These are phyloP conservation scores for Pichia sp. DNA, from an alignment of 1,139 yeast species.

Conservation along the genomic window DNA sequence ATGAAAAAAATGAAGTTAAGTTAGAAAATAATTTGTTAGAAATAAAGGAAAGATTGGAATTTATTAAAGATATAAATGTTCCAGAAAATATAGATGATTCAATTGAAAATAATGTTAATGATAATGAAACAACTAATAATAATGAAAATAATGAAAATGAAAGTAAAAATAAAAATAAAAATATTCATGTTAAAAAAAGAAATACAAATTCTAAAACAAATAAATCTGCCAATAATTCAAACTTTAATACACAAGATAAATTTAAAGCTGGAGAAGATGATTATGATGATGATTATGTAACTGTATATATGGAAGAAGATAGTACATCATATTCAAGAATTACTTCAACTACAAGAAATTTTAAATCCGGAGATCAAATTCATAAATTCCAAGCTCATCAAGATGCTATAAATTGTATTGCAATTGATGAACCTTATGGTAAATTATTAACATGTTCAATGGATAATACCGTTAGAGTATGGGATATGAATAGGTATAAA, in stretches of 20 bases:
- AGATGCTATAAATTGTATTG: constrained; percentile 47
- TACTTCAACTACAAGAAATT: constrained; percentile 35
- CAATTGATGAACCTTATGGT: constrained; percentile 66
- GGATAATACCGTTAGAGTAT: constrained; percentile 76
- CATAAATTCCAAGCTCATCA: constrained; percentile 47
- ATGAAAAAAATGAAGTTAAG: constrained; percentile 52
- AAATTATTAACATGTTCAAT: constrained; percentile 69
- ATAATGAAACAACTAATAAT: constrained; percentile 9
- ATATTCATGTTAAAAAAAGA: constrained; percentile 2
- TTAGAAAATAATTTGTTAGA: constrained; percentile 43
- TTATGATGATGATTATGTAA: constrained; percentile 10
- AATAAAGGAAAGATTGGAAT: constrained; percentile 34
- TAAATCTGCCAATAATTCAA: neutral
- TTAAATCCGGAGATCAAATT: constrained; percentile 51
- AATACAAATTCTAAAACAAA: neutral
- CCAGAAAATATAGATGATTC: constrained; percentile 7
- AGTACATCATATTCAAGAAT: constrained; percentile 11
- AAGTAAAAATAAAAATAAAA: constrained; percentile 14
- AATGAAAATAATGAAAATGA: constrained; percentile 17
- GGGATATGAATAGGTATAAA: constrained; percentile 63
- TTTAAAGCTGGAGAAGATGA: neutral
- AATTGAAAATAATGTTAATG: constrained; percentile 15
- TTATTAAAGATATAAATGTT: constrained; percentile 28
- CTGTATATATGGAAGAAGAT: constrained; percentile 7
- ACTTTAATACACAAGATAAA: neutral